Evolutionary conservation across 2,329 filamentous ascomycete genomes (phyloP).

Genomic region (Knufia petricola): DNA sequence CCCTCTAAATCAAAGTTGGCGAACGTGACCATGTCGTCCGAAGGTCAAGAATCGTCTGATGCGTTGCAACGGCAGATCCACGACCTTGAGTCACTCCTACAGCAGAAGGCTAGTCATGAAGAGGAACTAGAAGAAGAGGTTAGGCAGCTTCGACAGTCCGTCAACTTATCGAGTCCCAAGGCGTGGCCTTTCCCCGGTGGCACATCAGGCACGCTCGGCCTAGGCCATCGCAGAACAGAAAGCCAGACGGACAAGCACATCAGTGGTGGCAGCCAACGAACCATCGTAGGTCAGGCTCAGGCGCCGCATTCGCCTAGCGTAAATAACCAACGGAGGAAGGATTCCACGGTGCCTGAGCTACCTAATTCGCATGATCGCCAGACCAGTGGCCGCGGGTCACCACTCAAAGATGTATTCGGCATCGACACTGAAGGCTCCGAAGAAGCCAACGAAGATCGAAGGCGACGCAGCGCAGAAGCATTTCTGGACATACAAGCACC

Average conservation of each 20-base stretch:
- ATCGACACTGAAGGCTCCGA: slow-evolving; percentile 7
- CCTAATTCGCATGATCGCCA: neutral
- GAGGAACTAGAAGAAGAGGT: slow-evolving; percentile 80
- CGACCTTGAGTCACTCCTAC: slow-evolving; percentile 63
- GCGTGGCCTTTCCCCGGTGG: neutral
- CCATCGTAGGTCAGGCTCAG: neutral
- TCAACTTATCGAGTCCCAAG: slow-evolving; percentile 10
- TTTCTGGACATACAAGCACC: slow-evolving; percentile 13
- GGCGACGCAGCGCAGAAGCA: slow-evolving; percentile 1
- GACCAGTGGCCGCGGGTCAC: neutral
- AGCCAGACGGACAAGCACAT: slow-evolving; percentile 6
- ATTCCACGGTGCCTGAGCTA: neutral
- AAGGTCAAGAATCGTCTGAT: slow-evolving; percentile 12
- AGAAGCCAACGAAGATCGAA: slow-evolving; percentile 8
- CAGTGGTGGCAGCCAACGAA: slow-evolving; percentile 6
- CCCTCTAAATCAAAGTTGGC: slow-evolving; percentile 19
- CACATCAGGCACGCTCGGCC: neutral
- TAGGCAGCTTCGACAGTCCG: slow-evolving; percentile 49
- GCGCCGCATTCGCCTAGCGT: neutral
- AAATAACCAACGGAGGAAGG: neutral
- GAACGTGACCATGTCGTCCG: neutral
- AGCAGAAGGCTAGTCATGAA: slow-evolving; percentile 63
- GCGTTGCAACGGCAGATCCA: slow-evolving; percentile 66
- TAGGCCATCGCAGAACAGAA: slow-evolving; percentile 5
- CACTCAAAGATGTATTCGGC: slow-evolving; percentile 5